These are phyloP conservation scores for Phytophthora foliorum DNA, from an alignment of 352 stramenopile species.

Conservation along the genomic window DNA sequence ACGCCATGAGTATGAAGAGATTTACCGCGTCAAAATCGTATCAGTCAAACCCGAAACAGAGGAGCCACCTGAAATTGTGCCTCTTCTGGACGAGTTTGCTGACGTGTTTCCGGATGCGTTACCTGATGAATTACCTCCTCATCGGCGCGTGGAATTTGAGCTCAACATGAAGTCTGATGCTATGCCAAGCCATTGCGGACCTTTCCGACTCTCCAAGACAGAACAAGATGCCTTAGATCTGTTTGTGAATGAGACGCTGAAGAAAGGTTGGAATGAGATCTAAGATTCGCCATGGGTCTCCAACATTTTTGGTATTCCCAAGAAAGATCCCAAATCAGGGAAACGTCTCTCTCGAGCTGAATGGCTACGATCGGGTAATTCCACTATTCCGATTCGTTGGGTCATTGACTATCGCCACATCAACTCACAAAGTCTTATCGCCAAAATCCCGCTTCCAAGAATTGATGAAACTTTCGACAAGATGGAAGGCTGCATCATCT, in stretches of 20 bases:
- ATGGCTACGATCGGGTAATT: slow-evolving; percentile 24
- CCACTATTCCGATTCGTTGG: slow-evolving; percentile 19
- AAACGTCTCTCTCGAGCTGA: slow-evolving; percentile 20
- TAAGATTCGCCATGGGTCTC: slow-evolving; percentile 36
- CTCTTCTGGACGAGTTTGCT: slow-evolving; percentile 11
- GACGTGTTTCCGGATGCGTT: slow-evolving; percentile 25
- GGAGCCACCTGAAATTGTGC: not conserved
- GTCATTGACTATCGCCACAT: slow-evolving; percentile 30
- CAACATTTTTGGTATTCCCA: slow-evolving; percentile 37
- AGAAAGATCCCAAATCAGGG: slow-evolving; percentile 25
- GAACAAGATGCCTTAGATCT: slow-evolving; percentile 18
- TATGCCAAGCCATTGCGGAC: slow-evolving; percentile 9
- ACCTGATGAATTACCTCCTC: slow-evolving; percentile 21
- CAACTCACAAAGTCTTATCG: slow-evolving; percentile 32
- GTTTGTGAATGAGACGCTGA: slow-evolving; percentile 22
- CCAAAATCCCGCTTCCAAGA: slow-evolving; percentile 25
- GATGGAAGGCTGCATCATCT: slow-evolving; percentile 23
- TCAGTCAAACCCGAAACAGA: not conserved
- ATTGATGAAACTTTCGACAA: slow-evolving; percentile 31
- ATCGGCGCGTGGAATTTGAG: slow-evolving; percentile 28
- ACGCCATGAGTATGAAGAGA: slow-evolving; percentile 15
- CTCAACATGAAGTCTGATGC: slow-evolving; percentile 34
- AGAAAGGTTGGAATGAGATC: too few relatives aligned
- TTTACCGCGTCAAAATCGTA: slow-evolving; percentile 23
- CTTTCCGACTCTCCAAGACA: slow-evolving; percentile 21